Base-by-base conservation (phyloP, 1,284 basidiomycete species). In the Porogramme epimiltina region DNA sequence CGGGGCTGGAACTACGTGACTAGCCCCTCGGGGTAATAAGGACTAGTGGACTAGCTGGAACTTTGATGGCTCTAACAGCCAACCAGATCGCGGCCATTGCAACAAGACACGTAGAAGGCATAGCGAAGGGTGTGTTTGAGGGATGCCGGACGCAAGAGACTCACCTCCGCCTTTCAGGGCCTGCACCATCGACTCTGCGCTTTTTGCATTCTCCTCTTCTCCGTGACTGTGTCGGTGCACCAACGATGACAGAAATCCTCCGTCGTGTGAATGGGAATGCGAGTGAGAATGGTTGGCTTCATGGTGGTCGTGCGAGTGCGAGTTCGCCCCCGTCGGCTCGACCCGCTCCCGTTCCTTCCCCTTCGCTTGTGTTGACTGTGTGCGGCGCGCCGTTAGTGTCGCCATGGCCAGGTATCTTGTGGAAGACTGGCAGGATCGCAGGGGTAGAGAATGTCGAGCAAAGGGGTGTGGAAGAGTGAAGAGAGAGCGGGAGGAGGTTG, bases 131-230 rank as follows among this genome's bases (percentile, higher is more conserved):
- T 18, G 9, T 13, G 42, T 4, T 31, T 10, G 19, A 28, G 6
- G 16, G 26, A 11, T 33, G 42, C 22, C 6, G 33, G 28, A 31
- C 28, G 6, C 8, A 36, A 15, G 22, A 33, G n/a, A 71, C 80
- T 39, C 64, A 88, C 87, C 82, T 70, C 76, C 74, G 39, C 88
- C 86, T 56, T 83, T 78, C 52, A 88, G 72, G 5, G 84, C 87
- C 50, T 87, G 78, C 51, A 93, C 80, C 49, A 94, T 79, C 67
- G 85, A 79, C 62, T 89, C 87, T 22, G 87, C 83, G 38, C 68
- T 82, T 60, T 87, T 82, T n/a, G 73, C 73, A 56, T 88, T 82
- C 25, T 77, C 82, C 44, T 86, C 79, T 52, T 87, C 82, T 23
- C 72, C 77, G 63, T 89, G 86, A 37, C 81, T 79, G 65, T 91